A percentile compares a stretch with the other conserved stretches of the same genome.
phyloP scores from a whole-genome alignment of 805 yeast genomes.

The Saccharomycopsis javanensis region DNA sequence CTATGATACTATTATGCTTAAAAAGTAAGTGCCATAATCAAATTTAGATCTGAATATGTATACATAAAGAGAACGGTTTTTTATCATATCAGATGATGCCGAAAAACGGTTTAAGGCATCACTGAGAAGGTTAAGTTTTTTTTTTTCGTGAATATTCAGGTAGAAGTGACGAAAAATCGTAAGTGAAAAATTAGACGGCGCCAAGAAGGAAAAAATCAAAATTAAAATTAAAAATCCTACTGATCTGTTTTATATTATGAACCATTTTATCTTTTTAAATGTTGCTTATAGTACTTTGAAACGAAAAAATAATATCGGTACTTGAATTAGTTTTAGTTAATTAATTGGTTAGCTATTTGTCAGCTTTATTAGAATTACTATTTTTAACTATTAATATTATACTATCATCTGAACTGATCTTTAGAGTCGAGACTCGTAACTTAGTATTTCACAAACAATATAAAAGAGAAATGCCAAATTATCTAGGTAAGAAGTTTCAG shows the following conservation, averaged over 20 bases:
- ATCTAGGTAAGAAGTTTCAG: slow-evolving; percentile 33
- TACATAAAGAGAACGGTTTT: too few species aligned
- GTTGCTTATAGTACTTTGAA: too few species aligned
- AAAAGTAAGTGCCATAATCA: too few species aligned
- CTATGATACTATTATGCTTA: too few species aligned
- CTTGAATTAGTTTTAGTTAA: too few species aligned
- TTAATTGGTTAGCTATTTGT: too few species aligned
- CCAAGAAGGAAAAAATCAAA: background rate
- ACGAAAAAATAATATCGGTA: too few species aligned
- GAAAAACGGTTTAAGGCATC: background rate
- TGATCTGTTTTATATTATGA: background rate
- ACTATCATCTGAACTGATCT: background rate
- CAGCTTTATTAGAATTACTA: too few species aligned
- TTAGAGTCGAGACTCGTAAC: background rate
- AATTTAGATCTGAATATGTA: too few species aligned
- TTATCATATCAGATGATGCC: background rate
- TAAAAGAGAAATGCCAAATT: slow-evolving; percentile 7
- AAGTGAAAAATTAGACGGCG: background rate
- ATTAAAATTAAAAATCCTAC: background rate
- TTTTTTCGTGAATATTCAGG: background rate
- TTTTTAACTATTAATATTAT: too few species aligned
- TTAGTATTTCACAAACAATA: background rate
- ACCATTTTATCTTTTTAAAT: background rate
- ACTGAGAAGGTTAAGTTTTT: background rate
- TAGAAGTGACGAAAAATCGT: background rate